Evolutionary conservation across 441 rosid species (phyloP).

Genomic region (Populus hybrid): DNA sequence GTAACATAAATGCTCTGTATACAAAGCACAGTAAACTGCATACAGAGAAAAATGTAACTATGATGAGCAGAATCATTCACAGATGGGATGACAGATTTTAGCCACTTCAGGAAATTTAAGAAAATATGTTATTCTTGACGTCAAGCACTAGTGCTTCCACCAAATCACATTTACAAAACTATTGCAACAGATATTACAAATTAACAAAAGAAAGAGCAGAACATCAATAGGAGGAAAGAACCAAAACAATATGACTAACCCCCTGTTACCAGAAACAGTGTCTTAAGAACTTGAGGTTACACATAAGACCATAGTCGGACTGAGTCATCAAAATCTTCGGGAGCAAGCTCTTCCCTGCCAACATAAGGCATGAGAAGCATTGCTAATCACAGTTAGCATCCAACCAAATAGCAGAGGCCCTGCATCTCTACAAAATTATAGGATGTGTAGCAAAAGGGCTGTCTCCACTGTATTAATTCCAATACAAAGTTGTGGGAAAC

Average conservation of each 20-base stretch:
- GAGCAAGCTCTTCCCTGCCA: conserved; percentile 31
- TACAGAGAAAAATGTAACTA: not conserved
- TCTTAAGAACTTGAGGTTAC: conserved; percentile 15
- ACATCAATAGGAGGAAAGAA: conserved; percentile 1
- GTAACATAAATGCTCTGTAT: conserved; percentile 8
- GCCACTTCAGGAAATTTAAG: not conserved
- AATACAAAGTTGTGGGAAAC: not conserved
- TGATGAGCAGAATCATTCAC: not conserved
- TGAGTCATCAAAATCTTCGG: conserved; percentile 19
- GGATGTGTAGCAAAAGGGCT: not conserved
- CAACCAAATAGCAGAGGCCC: conserved; percentile 15
- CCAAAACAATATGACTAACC: not conserved
- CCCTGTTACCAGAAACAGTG: conserved; percentile 14
- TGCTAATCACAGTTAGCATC: conserved; percentile 23
- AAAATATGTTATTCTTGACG: not conserved
- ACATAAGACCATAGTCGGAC: conserved; percentile 11
- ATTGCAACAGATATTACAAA: not conserved
- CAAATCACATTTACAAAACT: not conserved
- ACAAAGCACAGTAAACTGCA: not conserved
- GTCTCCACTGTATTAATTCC: not conserved
- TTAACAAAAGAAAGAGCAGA: not conserved
- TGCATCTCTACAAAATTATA: conserved; percentile 1
- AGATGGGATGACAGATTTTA: not conserved
- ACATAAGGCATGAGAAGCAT: conserved; percentile 30
- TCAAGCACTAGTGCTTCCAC: not conserved